Evolutionary conservation across 805 yeast genomes (phyloP), one percentile per base, ranked within the genome.

Genomic region (Cyberlindnera mississippiensis): DNA sequence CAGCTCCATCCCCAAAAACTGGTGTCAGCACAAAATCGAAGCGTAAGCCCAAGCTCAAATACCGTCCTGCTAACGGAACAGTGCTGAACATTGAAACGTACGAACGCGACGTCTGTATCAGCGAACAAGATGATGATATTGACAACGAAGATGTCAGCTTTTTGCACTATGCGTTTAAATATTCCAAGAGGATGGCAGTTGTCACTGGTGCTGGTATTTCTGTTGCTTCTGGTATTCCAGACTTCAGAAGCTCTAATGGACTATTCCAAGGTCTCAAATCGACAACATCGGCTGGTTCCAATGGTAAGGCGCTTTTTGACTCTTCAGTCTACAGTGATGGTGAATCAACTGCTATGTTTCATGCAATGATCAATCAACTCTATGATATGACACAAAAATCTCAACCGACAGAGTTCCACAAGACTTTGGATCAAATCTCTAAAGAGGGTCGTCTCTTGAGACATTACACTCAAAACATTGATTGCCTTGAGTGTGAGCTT

Each of bases 181-280:
- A 82, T 50, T 71, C 90, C 24, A 76, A 72, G 49, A 73, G 74
- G 47, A 66, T 82, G 24, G 71, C 86, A 2, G 75, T 82, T 22
- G 72, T 89, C 22, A 77, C 90, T 1, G 97, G 97, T 10, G 97
- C 97, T 14, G 96, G 96, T 3, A 77, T 86, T 15, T 86, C 96
- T 11, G 93, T 90, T 40, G 83, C 85, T 22, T 87, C 95, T 1
- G 96, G 96, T 4, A 89, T 88, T 30, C 96, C 96, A 4, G 93
- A 84, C 54, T 84, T 88, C 57, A 67, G 96, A 57, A 84, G 95
- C 7, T 75, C 87, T 1, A 67, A 79, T 45, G 96, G 96, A 2
- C 69, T 89, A 36, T 86, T 89, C 57, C 75, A 76, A 41, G 75
- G 76, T 12, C 60, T 78, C 30, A 66, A 68, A 32, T 50, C 57